These are phyloP conservation scores for Achlya hypogyna DNA, from an alignment of 352 stramenopile species.

Conservation along the genomic window DNA sequence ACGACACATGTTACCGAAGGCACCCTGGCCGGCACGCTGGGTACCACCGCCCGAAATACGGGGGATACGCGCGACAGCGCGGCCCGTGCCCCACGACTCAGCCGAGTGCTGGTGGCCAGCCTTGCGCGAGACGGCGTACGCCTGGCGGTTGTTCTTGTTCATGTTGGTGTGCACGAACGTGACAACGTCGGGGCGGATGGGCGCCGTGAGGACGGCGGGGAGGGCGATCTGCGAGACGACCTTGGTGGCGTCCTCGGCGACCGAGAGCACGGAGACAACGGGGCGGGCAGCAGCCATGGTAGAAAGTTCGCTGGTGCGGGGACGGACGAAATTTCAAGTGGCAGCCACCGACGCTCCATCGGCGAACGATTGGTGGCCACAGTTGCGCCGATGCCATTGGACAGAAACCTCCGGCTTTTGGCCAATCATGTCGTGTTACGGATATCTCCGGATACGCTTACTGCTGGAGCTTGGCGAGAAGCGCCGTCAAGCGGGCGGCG, in stretches of 20 bases:
- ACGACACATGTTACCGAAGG: conserved; percentile 99
- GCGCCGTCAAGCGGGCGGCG: not conserved
- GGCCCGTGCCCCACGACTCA: conserved; percentile 97
- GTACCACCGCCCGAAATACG: conserved; percentile 97
- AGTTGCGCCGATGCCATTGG: too few species aligned
- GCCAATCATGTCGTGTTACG: not conserved
- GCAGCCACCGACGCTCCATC: not conserved
- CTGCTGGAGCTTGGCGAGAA: not conserved
- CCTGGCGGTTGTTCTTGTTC: conserved; percentile 99
- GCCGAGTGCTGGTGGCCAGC: conserved; percentile 96
- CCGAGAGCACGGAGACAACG: conserved; percentile 92
- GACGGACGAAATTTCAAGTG: conserved; percentile 20
- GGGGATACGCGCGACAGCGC: conserved; percentile 98
- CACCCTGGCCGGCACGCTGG: conserved; percentile 95
- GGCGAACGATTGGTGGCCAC: conserved; percentile 9
- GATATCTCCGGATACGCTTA: not conserved
- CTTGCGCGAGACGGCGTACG: conserved; percentile 94
- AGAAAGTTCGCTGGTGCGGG: conserved; percentile 14
- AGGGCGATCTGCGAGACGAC: conserved; percentile 88
- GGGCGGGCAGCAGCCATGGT: conserved; percentile 87
- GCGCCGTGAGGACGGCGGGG: conserved; percentile 94
- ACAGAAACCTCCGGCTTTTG: not conserved
- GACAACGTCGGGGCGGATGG: conserved; percentile 98
- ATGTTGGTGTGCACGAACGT: conserved; percentile 99
- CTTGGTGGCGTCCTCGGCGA: conserved; percentile 63